Conservation (phyloP, 805 yeast genomes). For the Grigorovia transvaalensis region DNA sequence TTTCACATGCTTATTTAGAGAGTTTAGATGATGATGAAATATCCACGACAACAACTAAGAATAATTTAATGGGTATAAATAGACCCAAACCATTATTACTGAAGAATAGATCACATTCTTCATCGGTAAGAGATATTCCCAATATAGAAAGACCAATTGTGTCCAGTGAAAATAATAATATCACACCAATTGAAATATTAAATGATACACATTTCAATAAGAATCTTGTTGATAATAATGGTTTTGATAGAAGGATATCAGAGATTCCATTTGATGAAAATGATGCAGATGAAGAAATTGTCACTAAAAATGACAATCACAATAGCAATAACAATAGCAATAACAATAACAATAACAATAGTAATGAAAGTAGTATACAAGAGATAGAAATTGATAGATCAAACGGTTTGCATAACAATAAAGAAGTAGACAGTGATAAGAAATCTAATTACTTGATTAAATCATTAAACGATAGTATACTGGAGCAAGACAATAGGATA, state of each 20-base stretch:
- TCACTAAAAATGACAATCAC: not conserved
- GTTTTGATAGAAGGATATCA: too few relatives aligned
- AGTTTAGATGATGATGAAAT: constrained; percentile 2
- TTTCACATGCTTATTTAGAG: not conserved
- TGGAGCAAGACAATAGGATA: constrained; percentile 24
- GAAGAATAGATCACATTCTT: constrained; percentile 18
- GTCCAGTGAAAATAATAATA: not conserved
- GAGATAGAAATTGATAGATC: not conserved
- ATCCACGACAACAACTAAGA: not conserved
- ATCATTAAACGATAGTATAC: constrained; percentile 20
- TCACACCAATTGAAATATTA: not conserved
- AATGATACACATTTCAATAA: not conserved
- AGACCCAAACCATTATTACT: constrained; percentile 12
- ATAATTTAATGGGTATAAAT: not conserved
- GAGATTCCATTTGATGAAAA: too few relatives aligned
- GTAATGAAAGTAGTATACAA: not conserved
- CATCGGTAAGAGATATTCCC: not conserved
- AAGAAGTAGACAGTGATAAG: not conserved
- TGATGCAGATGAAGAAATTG: constrained; percentile 2
- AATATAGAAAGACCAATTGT: not conserved
- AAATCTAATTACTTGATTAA: constrained; percentile 6
- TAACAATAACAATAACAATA: not conserved
- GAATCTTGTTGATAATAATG: not conserved
- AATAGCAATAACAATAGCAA: not conserved
- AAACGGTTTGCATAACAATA: constrained; percentile 5